Evolutionary conservation across 139 green algal genomes (phyloP).

Genomic region (Chlamydomonas sp.): DNA sequence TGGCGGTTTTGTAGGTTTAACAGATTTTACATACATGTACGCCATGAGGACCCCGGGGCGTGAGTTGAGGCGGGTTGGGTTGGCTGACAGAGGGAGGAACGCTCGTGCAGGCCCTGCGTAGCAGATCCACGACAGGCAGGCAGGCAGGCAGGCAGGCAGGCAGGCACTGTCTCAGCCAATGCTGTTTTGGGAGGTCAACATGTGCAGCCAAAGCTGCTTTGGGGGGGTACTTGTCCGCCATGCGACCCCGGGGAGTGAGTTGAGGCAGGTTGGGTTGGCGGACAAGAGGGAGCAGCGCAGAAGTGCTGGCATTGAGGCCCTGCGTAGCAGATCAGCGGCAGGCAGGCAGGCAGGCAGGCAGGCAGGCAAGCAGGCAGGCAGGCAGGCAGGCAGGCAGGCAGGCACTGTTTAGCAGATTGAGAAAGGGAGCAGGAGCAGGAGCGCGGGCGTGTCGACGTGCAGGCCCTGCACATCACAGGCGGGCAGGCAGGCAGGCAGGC

Average conservation of each 20-base stretch:
- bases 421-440: no score
- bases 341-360: slow-evolving; percentile 1
- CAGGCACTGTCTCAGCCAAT: no score
- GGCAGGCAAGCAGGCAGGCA: not conserved
- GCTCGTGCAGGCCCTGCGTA: not conserved
- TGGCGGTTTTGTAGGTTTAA: not conserved
- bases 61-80: not conserved
- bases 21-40: no score
- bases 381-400: slow-evolving; percentile 3
- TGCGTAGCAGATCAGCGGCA: slow-evolving; percentile 2
- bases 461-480: no score
- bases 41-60: not conserved
- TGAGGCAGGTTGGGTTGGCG: not conserved
- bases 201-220: not conserved
- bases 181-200: no score
- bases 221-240: no score
- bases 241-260: not conserved
- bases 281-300: no score
- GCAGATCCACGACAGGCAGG: slow-evolving; percentile 5
- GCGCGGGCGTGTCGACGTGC: no score
- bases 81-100: not conserved
- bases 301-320: no score
- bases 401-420: no score
- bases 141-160: not conserved
- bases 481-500: not conserved